Evolutionary conservation across 1,284 basidiomycete species (phyloP).

Genomic region (Agroathelia rolfsii): DNA sequence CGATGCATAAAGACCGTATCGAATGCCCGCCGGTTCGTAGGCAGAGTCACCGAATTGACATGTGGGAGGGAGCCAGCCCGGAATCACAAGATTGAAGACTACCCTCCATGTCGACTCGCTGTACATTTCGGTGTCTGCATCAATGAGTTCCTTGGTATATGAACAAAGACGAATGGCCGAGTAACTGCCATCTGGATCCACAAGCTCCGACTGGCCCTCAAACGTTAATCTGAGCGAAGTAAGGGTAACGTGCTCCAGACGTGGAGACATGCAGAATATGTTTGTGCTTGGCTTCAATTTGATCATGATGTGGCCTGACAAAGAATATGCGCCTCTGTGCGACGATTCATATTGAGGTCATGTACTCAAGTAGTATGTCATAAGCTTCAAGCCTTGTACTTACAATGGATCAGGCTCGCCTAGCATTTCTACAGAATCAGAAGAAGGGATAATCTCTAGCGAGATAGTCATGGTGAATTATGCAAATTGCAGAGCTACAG

Average conservation of each 20-base stretch:
- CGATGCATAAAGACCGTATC: slow-evolving; percentile 58
- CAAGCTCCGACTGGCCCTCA: slow-evolving; percentile 65
- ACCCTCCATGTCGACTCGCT: slow-evolving; percentile 58
- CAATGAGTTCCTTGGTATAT: slow-evolving; percentile 51
- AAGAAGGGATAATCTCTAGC: slow-evolving; percentile 47
- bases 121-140: slow-evolving; percentile 43
- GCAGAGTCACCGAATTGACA: slow-evolving; percentile 33
- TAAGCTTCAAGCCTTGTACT: slow-evolving; percentile 20
- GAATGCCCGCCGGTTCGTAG: slow-evolving; percentile 37
- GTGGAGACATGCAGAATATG: slow-evolving; percentile 37
- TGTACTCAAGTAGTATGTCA: slow-evolving; percentile 3
- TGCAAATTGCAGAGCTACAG: slow-evolving; percentile 11
- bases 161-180: slow-evolving; percentile 52
- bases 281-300: slow-evolving; percentile 40
- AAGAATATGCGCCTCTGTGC: slow-evolving; percentile 60
- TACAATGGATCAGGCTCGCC: slow-evolving; percentile 58
- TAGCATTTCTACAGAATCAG: slow-evolving; percentile 50
- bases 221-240: slow-evolving; percentile 62
- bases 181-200: slow-evolving; percentile 51
- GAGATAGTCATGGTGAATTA: slow-evolving; percentile 45
- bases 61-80: slow-evolving; percentile 68
- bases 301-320: slow-evolving; percentile 63
- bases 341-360: slow-evolving; percentile 7
- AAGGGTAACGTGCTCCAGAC: slow-evolving; percentile 38
- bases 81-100: slow-evolving; percentile 60